phyloP scores from a whole-genome alignment of 495 filamentous ascomycete genomes.

The Tuber brumale region DNA sequence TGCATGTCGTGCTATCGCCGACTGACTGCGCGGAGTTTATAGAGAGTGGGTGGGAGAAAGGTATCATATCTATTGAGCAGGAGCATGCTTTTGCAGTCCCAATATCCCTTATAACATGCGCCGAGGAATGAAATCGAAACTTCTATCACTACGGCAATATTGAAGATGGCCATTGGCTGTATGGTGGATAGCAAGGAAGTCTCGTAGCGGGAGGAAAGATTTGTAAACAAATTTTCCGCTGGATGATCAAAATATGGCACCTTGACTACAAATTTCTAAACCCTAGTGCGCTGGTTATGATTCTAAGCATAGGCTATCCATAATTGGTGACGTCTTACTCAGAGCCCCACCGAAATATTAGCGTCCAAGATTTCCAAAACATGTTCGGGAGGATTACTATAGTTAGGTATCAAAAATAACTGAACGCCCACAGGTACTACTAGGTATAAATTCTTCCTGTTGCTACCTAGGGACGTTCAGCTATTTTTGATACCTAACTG shows the following conservation, averaged over 20 bases:
- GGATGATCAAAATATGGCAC: not conserved
- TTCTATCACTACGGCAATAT: not conserved
- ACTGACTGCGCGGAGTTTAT: not conserved
- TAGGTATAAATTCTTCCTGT: too few species aligned
- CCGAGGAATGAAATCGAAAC: not conserved
- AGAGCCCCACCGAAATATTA: not conserved
- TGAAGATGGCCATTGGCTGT: not conserved
- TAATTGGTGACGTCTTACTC: not conserved
- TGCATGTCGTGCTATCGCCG: not conserved
- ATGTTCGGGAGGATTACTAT: not conserved
- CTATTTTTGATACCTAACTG: too few species aligned
- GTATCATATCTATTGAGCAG: not conserved
- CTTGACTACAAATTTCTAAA: not conserved
- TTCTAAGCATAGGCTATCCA: not conserved
- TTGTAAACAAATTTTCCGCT: not conserved
- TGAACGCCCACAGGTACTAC: too few species aligned
- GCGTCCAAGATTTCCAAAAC: not conserved
- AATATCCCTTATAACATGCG: not conserved
- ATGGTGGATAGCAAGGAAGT: not conserved
- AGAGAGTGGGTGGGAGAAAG: not conserved
- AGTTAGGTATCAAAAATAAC: too few species aligned
- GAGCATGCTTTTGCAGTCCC: not conserved
- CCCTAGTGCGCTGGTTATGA: not conserved
- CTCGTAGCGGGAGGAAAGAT: not conserved
- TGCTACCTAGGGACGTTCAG: too few species aligned